Percentiles rank a stretch among this genome's conserved stretches.
phyloP scores from a whole-genome alignment of 2,329 filamentous ascomycete species.

The Fusarium redolens region DNA sequence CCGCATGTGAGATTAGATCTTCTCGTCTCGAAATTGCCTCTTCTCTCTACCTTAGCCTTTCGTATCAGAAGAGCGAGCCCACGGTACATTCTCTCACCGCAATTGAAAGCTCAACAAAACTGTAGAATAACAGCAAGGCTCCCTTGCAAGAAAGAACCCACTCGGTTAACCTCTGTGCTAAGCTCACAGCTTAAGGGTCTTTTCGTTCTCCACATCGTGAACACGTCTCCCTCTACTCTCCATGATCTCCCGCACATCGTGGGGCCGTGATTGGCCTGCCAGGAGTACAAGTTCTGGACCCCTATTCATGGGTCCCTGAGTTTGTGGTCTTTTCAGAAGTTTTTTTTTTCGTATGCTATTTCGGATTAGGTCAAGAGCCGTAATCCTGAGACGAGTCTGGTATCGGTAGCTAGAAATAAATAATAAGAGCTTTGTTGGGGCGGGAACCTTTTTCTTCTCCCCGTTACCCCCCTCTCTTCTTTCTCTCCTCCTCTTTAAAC shows the following conservation, averaged over 20 bases:
- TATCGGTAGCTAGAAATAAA: slow-evolving; percentile 13
- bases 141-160: slow-evolving; percentile 7
- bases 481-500: neutral
- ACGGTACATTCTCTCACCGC: slow-evolving; percentile 10
- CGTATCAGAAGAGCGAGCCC: neutral
- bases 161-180: slow-evolving; percentile 23
- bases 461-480: neutral
- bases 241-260: slow-evolving; percentile 42
- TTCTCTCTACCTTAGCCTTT: neutral
- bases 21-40: neutral
- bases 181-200: slow-evolving; percentile 20
- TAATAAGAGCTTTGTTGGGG: slow-evolving; percentile 21
- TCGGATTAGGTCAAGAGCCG: slow-evolving; percentile 39
- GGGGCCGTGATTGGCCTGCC: slow-evolving; percentile 34
- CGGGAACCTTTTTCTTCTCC: neutral
- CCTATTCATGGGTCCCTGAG: slow-evolving; percentile 35
- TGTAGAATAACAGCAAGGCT: slow-evolving; percentile 8
- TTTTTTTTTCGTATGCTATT: slow-evolving; percentile 30
- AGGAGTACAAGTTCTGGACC: slow-evolving; percentile 35
- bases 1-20: slow-evolving; percentile 15
- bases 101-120: slow-evolving; percentile 18
- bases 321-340: slow-evolving; percentile 2
- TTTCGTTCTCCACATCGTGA: slow-evolving; percentile 14
- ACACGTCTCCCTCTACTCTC: slow-evolving; percentile 30
- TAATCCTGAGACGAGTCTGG: slow-evolving; percentile 18